phyloP scores from a whole-genome alignment of 1,284 basidiomycete genomes.

The Puccinia triticina region DNA sequence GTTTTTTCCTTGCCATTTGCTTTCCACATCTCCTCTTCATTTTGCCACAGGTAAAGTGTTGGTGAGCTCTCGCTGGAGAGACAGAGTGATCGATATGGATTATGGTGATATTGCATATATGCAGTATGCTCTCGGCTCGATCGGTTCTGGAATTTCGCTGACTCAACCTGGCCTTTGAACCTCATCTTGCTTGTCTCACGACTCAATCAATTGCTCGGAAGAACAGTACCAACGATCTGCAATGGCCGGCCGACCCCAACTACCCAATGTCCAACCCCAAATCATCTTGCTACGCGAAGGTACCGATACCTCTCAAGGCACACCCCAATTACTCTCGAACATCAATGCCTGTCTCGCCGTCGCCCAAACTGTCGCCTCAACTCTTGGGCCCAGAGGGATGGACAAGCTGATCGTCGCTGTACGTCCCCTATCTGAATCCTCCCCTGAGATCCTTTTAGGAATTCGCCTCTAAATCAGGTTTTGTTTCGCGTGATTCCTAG shows the following conservation, averaged over 20 bases:
- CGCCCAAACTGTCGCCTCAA: slow-evolving; percentile 84
- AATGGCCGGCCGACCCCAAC: slow-evolving; percentile 44
- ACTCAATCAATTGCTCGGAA: too few species aligned
- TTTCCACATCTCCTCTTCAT: too few species aligned
- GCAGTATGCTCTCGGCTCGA: neutral
- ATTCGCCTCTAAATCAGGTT: neutral
- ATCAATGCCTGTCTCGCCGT: slow-evolving; percentile 93
- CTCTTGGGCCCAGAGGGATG: slow-evolving; percentile 98
- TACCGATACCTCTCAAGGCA: slow-evolving; percentile 95
- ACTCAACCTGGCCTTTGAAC: neutral
- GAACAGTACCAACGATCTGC: neutral
- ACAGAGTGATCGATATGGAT: too few species aligned
- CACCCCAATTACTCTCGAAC: slow-evolving; percentile 89
- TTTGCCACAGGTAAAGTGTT: too few species aligned
- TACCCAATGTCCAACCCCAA: slow-evolving; percentile 50
- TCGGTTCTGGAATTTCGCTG: neutral
- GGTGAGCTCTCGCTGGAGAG: too few species aligned
- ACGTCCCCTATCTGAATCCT: slow-evolving; percentile 22
- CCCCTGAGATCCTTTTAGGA: neutral
- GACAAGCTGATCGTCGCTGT: slow-evolving; percentile 76
- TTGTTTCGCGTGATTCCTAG: slow-evolving; percentile 5
- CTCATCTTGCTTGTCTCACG: neutral
- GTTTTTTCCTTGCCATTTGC: too few species aligned
- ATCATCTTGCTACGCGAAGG: slow-evolving; percentile 68
- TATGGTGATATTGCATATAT: slow-evolving; percentile 11